phyloP scores from a whole-genome alignment of 768 basidiomycete genomes.

The Cyclocybe cylindracea region DNA sequence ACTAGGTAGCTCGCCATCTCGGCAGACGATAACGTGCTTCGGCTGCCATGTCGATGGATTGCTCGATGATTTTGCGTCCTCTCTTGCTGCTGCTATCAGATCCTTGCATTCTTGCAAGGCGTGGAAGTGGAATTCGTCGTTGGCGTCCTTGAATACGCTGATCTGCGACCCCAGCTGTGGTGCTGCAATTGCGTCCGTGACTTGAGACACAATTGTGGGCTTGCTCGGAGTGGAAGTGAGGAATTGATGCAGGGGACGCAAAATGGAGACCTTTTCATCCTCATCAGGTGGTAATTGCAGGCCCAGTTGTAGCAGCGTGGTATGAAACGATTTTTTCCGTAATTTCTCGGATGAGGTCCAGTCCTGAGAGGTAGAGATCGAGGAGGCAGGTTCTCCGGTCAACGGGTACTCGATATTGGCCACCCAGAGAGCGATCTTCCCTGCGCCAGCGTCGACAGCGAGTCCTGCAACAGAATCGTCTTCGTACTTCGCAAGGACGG shows the following conservation, averaged over 20 bases:
- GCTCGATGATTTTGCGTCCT: constrained; percentile 14
- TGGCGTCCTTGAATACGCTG: constrained; percentile 56
- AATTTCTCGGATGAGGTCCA: constrained; percentile 15
- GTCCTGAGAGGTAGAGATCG: constrained; percentile 22
- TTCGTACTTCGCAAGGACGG: constrained; percentile 29
- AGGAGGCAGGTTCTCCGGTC: constrained; percentile 33
- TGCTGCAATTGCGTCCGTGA: constrained; percentile 37
- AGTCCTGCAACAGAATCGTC: constrained; percentile 32
- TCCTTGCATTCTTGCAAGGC: constrained; percentile 30
- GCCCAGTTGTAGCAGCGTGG: constrained; percentile 34
- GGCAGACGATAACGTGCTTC: constrained; percentile 57
- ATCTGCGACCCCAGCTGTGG: constrained; percentile 29
- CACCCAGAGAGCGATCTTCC: constrained; percentile 57
- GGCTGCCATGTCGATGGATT: constrained; percentile 41
- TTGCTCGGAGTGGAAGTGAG: constrained; percentile 48
- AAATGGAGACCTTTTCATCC: constrained; percentile 23
- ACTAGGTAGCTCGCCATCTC: constrained; percentile 48
- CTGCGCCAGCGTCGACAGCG: constrained; percentile 37
- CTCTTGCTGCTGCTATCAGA: constrained; percentile 30
- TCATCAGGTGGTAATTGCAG: constrained; percentile 43
- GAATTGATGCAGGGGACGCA: constrained; percentile 60
- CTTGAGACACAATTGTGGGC: constrained; percentile 37
- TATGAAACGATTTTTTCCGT: constrained; percentile 25
- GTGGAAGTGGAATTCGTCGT: constrained; percentile 73
- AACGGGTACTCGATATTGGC: constrained; percentile 61